These are phyloP conservation scores for Aureobasidium sp. DNA, from an alignment of 2,329 filamentous ascomycete genomes.

Conservation along the genomic window DNA sequence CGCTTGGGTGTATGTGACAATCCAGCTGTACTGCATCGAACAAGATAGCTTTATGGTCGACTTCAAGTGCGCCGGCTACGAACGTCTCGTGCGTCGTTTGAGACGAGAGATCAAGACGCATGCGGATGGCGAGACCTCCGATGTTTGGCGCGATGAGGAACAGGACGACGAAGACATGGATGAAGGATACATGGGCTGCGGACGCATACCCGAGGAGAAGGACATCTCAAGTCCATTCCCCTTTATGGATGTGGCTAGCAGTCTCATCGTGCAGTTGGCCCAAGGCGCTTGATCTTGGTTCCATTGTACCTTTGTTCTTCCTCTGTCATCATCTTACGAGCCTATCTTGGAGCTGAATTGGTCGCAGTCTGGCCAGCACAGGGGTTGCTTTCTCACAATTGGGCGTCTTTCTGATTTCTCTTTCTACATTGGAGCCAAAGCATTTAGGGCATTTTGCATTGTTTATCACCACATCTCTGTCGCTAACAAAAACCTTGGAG, in stretches of 20 bases:
- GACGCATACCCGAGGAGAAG: constrained; percentile 68
- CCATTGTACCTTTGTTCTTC: not conserved
- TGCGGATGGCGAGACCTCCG: constrained; percentile 28
- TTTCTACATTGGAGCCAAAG: not conserved
- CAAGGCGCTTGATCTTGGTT: constrained; percentile 55
- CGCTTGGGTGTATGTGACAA: constrained; percentile 90
- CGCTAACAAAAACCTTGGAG: not conserved
- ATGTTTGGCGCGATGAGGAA: constrained; percentile 24
- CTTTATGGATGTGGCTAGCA: constrained; percentile 87
- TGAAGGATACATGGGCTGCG: constrained; percentile 36
- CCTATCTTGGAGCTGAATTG: not conserved
- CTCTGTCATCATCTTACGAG: not conserved
- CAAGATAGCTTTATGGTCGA: constrained; percentile 90
- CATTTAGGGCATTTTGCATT: not conserved
- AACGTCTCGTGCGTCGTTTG: constrained; percentile 60
- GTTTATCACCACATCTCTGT: not conserved
- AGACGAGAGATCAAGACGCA: constrained; percentile 27
- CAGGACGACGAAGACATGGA: constrained; percentile 29
- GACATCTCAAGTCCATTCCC: constrained; percentile 92
- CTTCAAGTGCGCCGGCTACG: constrained; percentile 97
- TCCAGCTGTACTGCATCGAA: constrained; percentile 93
- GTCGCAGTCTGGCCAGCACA: not conserved
- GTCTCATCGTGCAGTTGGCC: constrained; percentile 86
- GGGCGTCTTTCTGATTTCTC: not conserved
- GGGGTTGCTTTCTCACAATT: not conserved